Evolutionary conservation across 75 land plant genomes (phyloP).

Genomic region (Sequoia sempervirens): DNA sequence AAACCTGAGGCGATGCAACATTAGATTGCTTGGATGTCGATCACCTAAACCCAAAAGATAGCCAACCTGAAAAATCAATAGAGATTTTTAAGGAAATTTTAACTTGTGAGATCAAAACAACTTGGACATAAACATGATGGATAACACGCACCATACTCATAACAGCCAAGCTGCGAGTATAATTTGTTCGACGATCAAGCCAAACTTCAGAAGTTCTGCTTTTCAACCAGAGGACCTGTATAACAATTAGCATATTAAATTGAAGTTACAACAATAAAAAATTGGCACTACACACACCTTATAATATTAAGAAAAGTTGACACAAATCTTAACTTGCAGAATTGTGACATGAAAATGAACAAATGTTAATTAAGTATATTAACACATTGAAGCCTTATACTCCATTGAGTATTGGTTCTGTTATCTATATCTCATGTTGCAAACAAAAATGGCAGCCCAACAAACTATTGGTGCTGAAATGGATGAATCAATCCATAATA

Average conservation of each 20-base stretch:
- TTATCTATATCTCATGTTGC: too few relatives aligned
- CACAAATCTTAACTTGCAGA: background rate
- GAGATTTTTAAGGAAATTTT: background rate
- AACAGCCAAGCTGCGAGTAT: constrained; percentile 96
- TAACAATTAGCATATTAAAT: background rate
- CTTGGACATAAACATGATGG: background rate
- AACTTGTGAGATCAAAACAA: background rate
- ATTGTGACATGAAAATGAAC: background rate
- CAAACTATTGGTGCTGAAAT: too few relatives aligned
- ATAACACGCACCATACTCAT: constrained; percentile 93
- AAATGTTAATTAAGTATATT: background rate
- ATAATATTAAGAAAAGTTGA: background rate
- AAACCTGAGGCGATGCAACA: constrained; percentile 95
- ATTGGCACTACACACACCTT: background rate
- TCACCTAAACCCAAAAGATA: constrained; percentile 97
- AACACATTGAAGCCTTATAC: background rate
- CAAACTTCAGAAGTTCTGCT: constrained; percentile 97
- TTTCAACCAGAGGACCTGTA: constrained; percentile 93
- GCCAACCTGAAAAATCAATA: constrained; percentile 69
- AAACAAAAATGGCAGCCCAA: too few relatives aligned
- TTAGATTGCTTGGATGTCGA: constrained; percentile 97
- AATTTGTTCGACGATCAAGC: constrained; percentile 94
- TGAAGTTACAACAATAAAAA: constrained; percentile 5
- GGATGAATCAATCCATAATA: too few relatives aligned
- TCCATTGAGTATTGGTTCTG: too few relatives aligned